These are phyloP conservation scores for maize (Zea mays) DNA, from an alignment of 176 grass and related monocot genomes.

Conservation along the genomic window DNA sequence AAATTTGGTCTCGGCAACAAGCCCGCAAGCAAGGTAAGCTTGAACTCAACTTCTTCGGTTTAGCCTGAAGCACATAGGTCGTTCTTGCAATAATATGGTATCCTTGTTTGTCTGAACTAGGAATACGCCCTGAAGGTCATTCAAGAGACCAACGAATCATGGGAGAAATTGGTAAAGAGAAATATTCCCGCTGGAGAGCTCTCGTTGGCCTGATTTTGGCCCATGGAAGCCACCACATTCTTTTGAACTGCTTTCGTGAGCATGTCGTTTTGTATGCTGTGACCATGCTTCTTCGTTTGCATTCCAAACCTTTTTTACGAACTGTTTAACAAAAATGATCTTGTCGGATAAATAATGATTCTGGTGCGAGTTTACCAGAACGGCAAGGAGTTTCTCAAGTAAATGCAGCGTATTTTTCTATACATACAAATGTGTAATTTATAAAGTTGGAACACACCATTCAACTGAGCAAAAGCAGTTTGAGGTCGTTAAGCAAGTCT, in stretches of 20 bases:
- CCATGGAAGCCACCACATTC: slow-evolving; percentile 37
- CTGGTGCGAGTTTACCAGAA: slow-evolving; percentile 3
- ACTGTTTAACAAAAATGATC: slow-evolving; percentile 31
- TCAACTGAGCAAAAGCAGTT: background rate
- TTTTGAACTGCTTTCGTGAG: slow-evolving; percentile 22
- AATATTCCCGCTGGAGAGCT: slow-evolving; percentile 90
- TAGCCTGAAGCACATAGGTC: slow-evolving; percentile 8
- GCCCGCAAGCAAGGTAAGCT: slow-evolving; percentile 77
- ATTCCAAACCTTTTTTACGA: background rate
- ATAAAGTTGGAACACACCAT: background rate
- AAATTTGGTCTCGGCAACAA: slow-evolving; percentile 89
- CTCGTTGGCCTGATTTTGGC: slow-evolving; percentile 57
- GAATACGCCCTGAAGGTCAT: slow-evolving; percentile 97
- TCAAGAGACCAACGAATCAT: slow-evolving; percentile 90
- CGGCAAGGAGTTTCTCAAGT: slow-evolving; percentile 5
- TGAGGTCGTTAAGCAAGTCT: slow-evolving; percentile 5
- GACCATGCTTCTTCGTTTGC: slow-evolving; percentile 23
- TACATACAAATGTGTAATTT: background rate
- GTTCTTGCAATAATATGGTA: slow-evolving; percentile 20
- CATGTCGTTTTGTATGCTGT: slow-evolving; percentile 21
- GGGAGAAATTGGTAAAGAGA: slow-evolving; percentile 91
- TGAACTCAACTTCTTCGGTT: slow-evolving; percentile 14
- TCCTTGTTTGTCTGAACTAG: slow-evolving; percentile 44
- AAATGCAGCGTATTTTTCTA: background rate
- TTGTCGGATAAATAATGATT: slow-evolving; percentile 40